Evolutionary conservation across 2,329 filamentous ascomycete genomes (phyloP), one percentile per base, ranked within the genome.

Genomic region (Sarocladium brachiariae): DNA sequence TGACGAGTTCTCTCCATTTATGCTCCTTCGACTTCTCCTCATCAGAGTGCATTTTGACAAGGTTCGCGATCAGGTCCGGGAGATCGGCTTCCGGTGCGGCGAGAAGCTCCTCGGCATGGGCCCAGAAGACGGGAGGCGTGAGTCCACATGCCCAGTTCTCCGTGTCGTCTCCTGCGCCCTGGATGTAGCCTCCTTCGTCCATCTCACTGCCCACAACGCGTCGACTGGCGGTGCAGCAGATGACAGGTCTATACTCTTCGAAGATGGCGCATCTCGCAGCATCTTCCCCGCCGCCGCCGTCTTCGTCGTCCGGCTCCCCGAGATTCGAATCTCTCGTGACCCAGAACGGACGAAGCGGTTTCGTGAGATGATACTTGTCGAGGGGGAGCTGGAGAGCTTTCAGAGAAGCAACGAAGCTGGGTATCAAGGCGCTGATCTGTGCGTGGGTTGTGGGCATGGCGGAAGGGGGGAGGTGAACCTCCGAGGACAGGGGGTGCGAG

Each of bases 141-240:
- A 97, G 76, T 0, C 89, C 89, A 50, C 79, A 71, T 1, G 90
- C 86, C 93, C 93, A 99, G 58, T 88, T 89, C 72, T 99, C 93
- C 11, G 87, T 89, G 64, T 99, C 93, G 65, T 99, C 93, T 2
- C 87, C 93, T 1, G 92, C 92, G 48, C 93, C 93, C 68, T 97
- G 93, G 53, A 99, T 86, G 62, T 99, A 99, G 3, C 67, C 64
- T 18, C 78, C 80, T 19, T 83, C 86, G 2, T 73, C 73, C 25
- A 63, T 61, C 63, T 92, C 88, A 2, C 79, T 81, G 11, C 83
- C 49, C 2, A 70, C 70, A 1, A 90, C 83, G 14, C 86, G 77
- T 27, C 83, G 78, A 1, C 89, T 96, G 11, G 89, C 86, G 1
- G 90, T 96, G 63, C 89, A 93, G 61, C 93, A 87, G 19, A 97